Percentiles rank a stretch among this genome's conserved stretches.
Conservation (phyloP, 306 rosid species). For the Rosa persica region DNA sequence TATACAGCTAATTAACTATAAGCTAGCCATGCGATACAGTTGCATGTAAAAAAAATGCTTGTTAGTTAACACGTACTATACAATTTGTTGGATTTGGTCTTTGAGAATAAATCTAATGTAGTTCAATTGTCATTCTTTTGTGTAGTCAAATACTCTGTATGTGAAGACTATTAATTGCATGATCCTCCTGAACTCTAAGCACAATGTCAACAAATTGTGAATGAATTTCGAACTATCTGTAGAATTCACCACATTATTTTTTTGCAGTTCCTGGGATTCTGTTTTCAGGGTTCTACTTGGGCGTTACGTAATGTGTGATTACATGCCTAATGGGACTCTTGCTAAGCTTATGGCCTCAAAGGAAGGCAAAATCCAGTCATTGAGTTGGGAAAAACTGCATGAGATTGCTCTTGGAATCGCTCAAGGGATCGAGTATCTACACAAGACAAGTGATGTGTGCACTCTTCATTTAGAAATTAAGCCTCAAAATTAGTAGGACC, state of each 20-base stretch:
- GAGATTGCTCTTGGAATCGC: background rate
- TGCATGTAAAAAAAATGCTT: background rate
- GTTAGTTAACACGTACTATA: background rate
- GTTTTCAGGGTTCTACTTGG: too few species aligned
- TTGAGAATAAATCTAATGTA: background rate
- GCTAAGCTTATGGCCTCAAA: background rate
- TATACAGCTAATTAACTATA: background rate
- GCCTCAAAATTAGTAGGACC: too few species aligned
- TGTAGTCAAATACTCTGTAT: background rate
- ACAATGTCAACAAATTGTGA: background rate
- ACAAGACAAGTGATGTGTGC: background rate
- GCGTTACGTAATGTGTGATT: too few species aligned
- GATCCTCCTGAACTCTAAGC: too few species aligned
- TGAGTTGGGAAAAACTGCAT: background rate
- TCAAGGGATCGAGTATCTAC: background rate
- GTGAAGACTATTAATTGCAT: background rate
- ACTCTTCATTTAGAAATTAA: too few species aligned
- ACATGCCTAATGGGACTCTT: background rate
- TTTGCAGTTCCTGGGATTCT: background rate
- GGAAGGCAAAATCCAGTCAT: background rate
- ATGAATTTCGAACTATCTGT: background rate
- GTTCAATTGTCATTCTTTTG: background rate
- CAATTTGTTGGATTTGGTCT: background rate
- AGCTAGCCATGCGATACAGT: too few species aligned
- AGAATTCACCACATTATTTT: background rate